A percentile compares a stretch with the other conserved stretches of the same genome.
phyloP scores from a whole-genome alignment of 2,329 filamentous ascomycete species.

The Cladophialophora carrionii region DNA sequence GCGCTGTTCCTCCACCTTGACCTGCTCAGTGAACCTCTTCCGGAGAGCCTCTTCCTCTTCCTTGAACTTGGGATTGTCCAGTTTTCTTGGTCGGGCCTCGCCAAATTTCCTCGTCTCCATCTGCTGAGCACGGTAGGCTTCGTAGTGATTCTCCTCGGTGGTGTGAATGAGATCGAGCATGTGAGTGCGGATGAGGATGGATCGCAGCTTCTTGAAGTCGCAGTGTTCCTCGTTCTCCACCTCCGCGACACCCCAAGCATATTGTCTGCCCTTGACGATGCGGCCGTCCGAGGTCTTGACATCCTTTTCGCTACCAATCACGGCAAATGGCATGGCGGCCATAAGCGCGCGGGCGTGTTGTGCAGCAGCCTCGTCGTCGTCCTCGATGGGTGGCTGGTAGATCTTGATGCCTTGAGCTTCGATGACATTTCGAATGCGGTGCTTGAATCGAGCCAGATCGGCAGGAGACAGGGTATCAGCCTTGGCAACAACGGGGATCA shows the following conservation, averaged over 20 bases:
- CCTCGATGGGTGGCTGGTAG: conserved; percentile 95
- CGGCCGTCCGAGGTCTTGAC: conserved; percentile 95
- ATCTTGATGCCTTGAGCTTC: conserved; percentile 99
- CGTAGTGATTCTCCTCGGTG: conserved; percentile 98
- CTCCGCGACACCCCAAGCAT: conserved; percentile 98
- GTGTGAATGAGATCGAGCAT: conserved; percentile 99
- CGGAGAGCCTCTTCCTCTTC: conserved; percentile 97
- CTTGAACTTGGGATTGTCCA: conserved; percentile 99
- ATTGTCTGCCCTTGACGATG: conserved; percentile 98
- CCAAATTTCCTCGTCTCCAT: conserved; percentile 99
- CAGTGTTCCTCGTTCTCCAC: conserved; percentile 99
- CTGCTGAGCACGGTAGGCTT: conserved; percentile 97
- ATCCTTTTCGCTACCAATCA: conserved; percentile 99
- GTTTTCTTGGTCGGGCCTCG: conserved; percentile 93
- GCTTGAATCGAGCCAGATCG: conserved; percentile 92
- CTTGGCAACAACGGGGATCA: conserved; percentile 98
- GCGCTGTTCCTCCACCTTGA: conserved; percentile 99
- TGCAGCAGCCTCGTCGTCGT: conserved; percentile 95
- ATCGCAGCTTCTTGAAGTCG: conserved; percentile 99
- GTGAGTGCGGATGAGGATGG: conserved; percentile 97
- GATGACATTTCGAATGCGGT: conserved; percentile 89
- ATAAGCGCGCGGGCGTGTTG: conserved; percentile 93
- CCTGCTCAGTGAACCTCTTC: conserved; percentile 99
- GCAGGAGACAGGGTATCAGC: conserved; percentile 93
- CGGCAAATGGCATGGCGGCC: conserved; percentile 96